Evolutionary conservation across 371 early-diverging fungal genomes (phyloP), one percentile per base, ranked within the genome.

Genomic region (Haplosporangium sp.): DNA sequence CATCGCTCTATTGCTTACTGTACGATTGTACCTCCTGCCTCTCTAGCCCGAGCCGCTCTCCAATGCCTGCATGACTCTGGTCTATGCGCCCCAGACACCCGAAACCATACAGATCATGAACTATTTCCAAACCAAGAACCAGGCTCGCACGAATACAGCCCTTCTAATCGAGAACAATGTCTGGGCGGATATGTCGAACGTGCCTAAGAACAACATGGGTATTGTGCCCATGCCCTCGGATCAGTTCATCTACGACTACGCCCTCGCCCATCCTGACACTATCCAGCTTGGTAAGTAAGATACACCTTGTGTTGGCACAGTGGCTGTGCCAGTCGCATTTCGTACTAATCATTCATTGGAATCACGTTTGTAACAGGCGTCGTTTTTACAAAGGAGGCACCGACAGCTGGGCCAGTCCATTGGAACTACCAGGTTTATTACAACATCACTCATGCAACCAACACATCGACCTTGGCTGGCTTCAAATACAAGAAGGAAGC

Each of bases 361-460:
- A 42, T 47, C 40, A 13, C 14, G 2, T 36, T 46, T 55, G 11
- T 11, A 47, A 18, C 37, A 76, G 76, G 85, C 43, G 74, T 83
- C 21, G 74, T 66, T 16, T 85, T 85, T 51, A 77, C 62, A 23
- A 70, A 69, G 51, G 51, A 68, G 40, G 47, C 50, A 0, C 68
- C 76, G 0, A 62, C 69, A 6, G 37, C 43, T 23, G 71, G 66
- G 9, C 73, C 83, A 37, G 67, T 80, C 21, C 85, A 86, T 59
- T 83, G 86, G 66, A 85, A 83, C 56, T 92, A 91, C 68, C 92
- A 91, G 68, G 52, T 90, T 47, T 92, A 91, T 87, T 89, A 83
- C 81, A 92, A 92, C 70, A 81, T 81, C 47, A 70, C 89, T 8
- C 74, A 81, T 23, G 81, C 81, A 21, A 82, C 82, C 55, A 92